Percentiles rank a stretch among this genome's conserved stretches.
These are phyloP conservation scores for Cyclotella sp. DNA, from an alignment of 108 stramenopile species.

Conservation along the genomic window DNA sequence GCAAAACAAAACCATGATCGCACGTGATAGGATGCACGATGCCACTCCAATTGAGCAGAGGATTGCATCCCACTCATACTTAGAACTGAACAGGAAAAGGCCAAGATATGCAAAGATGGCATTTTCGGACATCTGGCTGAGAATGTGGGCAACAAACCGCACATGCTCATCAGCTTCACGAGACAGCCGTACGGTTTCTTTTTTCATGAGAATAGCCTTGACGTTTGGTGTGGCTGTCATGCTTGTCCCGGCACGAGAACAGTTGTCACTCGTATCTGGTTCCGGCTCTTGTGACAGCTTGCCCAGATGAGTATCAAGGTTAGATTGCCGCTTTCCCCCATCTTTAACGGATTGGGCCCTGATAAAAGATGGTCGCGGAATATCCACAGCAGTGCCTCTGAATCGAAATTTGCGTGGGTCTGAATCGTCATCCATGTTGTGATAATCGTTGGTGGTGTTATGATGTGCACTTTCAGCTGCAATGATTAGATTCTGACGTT, in stretches of 20 bases:
- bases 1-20: slow-evolving; percentile 70
- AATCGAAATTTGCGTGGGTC: slow-evolving; percentile 26
- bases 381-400: slow-evolving; percentile 44
- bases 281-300: background rate
- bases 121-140: slow-evolving; percentile 77
- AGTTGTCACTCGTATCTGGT: slow-evolving; percentile 16
- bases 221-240: slow-evolving; percentile 39
- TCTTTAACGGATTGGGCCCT: slow-evolving; percentile 5
- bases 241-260: slow-evolving; percentile 19
- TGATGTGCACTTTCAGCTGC: background rate
- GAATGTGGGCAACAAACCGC: slow-evolving; percentile 82
- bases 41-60: slow-evolving; percentile 67
- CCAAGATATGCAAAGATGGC: slow-evolving; percentile 92
- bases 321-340: background rate
- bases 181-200: slow-evolving; percentile 49
- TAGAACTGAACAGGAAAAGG: slow-evolving; percentile 81
- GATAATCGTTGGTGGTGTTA: slow-evolving; percentile 14
- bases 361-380: slow-evolving; percentile 23
- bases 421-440: slow-evolving; percentile 45
- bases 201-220: slow-evolving; percentile 44
- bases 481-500: slow-evolving; percentile 13
- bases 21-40: slow-evolving; percentile 70
- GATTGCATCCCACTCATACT: slow-evolving; percentile 69
- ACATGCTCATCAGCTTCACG: slow-evolving; percentile 73
- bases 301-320: background rate